These are phyloP conservation scores for Nadsonia fulvescens DNA, from an alignment of 805 yeast genomes.

Conservation along the genomic window DNA sequence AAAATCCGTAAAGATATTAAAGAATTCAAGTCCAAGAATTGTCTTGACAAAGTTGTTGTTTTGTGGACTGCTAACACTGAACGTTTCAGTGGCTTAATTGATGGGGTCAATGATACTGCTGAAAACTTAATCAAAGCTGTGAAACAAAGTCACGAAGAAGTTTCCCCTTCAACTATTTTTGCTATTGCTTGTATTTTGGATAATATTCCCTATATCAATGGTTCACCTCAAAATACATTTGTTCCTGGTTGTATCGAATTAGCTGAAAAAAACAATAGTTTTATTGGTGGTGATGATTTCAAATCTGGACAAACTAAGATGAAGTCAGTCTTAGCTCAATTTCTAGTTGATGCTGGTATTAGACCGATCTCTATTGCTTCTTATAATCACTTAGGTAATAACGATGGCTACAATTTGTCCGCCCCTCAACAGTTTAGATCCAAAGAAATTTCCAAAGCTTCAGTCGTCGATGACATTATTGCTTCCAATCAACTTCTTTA, in stretches of 20 bases:
- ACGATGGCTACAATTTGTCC: conserved; percentile 82
- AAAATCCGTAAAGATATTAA: conserved; percentile 67
- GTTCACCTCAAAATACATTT: conserved; percentile 94
- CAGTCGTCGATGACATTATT: conserved; percentile 88
- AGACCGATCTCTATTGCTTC: conserved; percentile 89
- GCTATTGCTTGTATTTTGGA: conserved; percentile 89
- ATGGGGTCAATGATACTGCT: conserved; percentile 76
- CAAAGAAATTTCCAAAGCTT: conserved; percentile 82
- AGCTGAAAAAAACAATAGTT: conserved; percentile 57
- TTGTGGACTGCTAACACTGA: conserved; percentile 97
- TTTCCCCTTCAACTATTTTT: conserved; percentile 84
- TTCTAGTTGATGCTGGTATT: conserved; percentile 92
- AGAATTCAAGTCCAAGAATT: conserved; percentile 53
- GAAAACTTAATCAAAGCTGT: conserved; percentile 60
- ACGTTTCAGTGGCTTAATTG: conserved; percentile 61
- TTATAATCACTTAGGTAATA: conserved; percentile 90
- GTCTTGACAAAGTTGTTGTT: conserved; percentile 72
- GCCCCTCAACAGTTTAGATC: conserved; percentile 90
- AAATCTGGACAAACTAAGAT: conserved; percentile 92
- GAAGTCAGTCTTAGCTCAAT: conserved; percentile 93
- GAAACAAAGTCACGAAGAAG: conserved; percentile 63
- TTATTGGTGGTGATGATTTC: conserved; percentile 94
- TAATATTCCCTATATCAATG: conserved; percentile 78
- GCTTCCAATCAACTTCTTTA: conserved; percentile 72
- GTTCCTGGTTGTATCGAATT: conserved; percentile 88